Percentiles rank a stretch among this genome's conserved stretches.
phyloP scores from a whole-genome alignment of 1,139 yeast genomes.

The Taphrina pruni region DNA sequence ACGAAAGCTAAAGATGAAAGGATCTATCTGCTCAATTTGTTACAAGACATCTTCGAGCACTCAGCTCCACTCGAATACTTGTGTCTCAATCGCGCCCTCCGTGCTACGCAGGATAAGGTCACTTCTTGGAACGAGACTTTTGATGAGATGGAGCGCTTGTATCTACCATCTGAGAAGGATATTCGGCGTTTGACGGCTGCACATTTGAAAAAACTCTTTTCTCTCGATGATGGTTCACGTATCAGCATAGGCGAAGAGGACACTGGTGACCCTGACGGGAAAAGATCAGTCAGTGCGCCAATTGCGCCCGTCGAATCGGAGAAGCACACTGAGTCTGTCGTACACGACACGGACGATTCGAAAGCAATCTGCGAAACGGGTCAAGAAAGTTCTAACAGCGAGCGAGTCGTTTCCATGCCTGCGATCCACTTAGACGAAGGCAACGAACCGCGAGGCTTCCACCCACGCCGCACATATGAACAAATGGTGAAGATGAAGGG shows the following conservation, averaged over 20 bases:
- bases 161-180: slow-evolving; percentile 90
- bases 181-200: slow-evolving; percentile 88
- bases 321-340: neutral
- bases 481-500: slow-evolving; percentile 7
- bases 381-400: slow-evolving; percentile 1
- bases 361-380: neutral
- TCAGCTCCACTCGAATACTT: slow-evolving; percentile 71
- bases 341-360: neutral
- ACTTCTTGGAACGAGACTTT: slow-evolving; percentile 89
- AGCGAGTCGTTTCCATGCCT: slow-evolving; percentile 31
- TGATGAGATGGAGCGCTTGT: slow-evolving; percentile 76
- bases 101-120: slow-evolving; percentile 79
- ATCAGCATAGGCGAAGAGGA: slow-evolving; percentile 21
- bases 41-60: slow-evolving; percentile 62
- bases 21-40: slow-evolving; percentile 55
- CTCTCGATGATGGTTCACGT: slow-evolving; percentile 52
- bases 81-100: slow-evolving; percentile 68
- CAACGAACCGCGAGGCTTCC: slow-evolving; percentile 38
- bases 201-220: slow-evolving; percentile 77
- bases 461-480: slow-evolving; percentile 35
- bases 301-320: slow-evolving; percentile 1
- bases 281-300: slow-evolving; percentile 34
- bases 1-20: slow-evolving; percentile 62
- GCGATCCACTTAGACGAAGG: slow-evolving; percentile 9
- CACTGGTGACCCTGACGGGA: slow-evolving; percentile 14